phyloP scores from a whole-genome alignment of 305 asterid genomes.

The Withania somnifera region DNA sequence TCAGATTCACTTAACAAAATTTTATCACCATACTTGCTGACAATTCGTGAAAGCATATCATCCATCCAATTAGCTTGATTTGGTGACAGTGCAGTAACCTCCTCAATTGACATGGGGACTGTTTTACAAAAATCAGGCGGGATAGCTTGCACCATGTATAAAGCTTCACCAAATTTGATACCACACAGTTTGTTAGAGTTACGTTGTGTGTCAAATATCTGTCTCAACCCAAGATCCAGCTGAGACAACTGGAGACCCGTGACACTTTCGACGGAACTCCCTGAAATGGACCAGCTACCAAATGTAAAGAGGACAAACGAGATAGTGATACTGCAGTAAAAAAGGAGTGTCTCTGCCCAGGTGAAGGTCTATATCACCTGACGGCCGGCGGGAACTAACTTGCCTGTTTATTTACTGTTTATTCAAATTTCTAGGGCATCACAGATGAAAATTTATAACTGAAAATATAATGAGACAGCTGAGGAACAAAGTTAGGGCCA shows the following conservation, averaged over 20 bases:
- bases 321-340: neutral
- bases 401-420: neutral
- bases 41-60: conserved; percentile 30
- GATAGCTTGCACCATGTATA: conserved; percentile 33
- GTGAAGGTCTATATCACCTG: neutral
- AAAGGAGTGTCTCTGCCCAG: neutral
- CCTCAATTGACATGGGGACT: conserved; percentile 18
- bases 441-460: neutral
- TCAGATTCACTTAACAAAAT: conserved; percentile 60
- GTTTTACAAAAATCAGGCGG: conserved; percentile 25
- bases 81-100: conserved; percentile 15
- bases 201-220: conserved; percentile 32
- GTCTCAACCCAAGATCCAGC: conserved; percentile 48
- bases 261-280: conserved; percentile 19
- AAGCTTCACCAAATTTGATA: conserved; percentile 41
- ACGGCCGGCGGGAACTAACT: neutral
- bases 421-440: neutral
- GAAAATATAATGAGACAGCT: neutral
- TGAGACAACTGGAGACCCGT: conserved; percentile 17
- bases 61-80: conserved; percentile 24
- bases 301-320: neutral
- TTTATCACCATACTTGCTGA: conserved; percentile 59
- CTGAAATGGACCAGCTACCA: conserved; percentile 21
- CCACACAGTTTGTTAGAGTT: conserved; percentile 32
- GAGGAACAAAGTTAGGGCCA: neutral